These are phyloP conservation scores for Neonectria faginata DNA, from an alignment of 2,329 filamentous ascomycete genomes.

Conservation along the genomic window DNA sequence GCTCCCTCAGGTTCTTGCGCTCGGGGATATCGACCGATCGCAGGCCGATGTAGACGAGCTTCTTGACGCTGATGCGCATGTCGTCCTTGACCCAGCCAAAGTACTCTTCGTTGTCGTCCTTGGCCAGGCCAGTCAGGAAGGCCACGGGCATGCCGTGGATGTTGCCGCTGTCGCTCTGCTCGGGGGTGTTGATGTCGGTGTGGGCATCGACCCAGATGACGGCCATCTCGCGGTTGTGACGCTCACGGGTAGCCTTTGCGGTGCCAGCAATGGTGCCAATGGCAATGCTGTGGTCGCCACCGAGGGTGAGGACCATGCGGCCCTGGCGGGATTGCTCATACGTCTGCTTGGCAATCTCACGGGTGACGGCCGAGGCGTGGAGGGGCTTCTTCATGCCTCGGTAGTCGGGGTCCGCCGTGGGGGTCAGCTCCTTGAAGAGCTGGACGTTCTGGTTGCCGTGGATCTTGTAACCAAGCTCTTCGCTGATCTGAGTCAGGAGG, in stretches of 20 bases:
- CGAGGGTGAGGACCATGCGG: slow-evolving; percentile 90
- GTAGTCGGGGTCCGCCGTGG: slow-evolving; percentile 79
- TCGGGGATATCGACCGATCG: slow-evolving; percentile 93
- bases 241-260: slow-evolving; percentile 86
- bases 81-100: slow-evolving; percentile 91
- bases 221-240: slow-evolving; percentile 84
- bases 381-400: slow-evolving; percentile 95
- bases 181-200: slow-evolving; percentile 96
- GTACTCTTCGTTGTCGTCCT: slow-evolving; percentile 78
- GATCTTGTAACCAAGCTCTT: slow-evolving; percentile 90
- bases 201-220: slow-evolving; percentile 99
- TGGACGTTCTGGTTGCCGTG: slow-evolving; percentile 87
- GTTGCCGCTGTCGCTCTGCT: slow-evolving; percentile 90
- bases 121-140: slow-evolving; percentile 88
- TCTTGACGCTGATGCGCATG: slow-evolving; percentile 76
- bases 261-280: slow-evolving; percentile 93
- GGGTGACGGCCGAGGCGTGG: slow-evolving; percentile 86
- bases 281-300: slow-evolving; percentile 96
- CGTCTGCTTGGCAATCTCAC: slow-evolving; percentile 83
- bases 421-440: slow-evolving; percentile 81
- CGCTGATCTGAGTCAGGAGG: slow-evolving; percentile 82
- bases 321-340: slow-evolving; percentile 87
- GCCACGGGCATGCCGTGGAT: slow-evolving; percentile 98
- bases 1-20: slow-evolving; percentile 89
- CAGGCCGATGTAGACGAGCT: slow-evolving; percentile 96